A percentile compares a stretch with the other conserved stretches of the same genome.
phyloP scores from a whole-genome alignment of 192 early-diverging fungal genomes.

The Coemansia sp. region DNA sequence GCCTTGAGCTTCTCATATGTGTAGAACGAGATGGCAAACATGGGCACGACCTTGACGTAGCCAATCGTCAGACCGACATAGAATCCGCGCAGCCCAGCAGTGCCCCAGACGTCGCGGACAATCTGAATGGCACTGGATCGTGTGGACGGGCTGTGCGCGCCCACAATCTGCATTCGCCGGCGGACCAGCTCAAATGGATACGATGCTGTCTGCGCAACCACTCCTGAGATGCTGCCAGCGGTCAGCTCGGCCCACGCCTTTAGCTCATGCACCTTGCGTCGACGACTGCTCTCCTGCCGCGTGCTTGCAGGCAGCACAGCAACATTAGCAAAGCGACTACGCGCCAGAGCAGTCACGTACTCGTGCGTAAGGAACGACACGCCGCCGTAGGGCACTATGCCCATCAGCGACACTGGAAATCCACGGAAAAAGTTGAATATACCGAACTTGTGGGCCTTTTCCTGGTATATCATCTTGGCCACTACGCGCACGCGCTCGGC shows the following conservation, averaged over 20 bases:
- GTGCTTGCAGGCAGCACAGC: slow-evolving; percentile 15
- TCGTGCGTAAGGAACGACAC: slow-evolving; percentile 93
- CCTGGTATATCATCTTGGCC: slow-evolving; percentile 68
- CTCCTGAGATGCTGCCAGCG: slow-evolving; percentile 81
- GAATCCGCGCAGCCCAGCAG: slow-evolving; percentile 78
- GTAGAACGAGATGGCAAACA: slow-evolving; percentile 86
- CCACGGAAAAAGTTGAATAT: slow-evolving; percentile 94
- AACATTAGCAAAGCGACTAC: slow-evolving; percentile 43
- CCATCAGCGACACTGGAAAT: slow-evolving; percentile 80
- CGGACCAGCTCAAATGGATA: slow-evolving; percentile 94
- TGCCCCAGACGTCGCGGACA: slow-evolving; percentile 61
- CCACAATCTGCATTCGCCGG: slow-evolving; percentile 81
- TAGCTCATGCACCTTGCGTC: slow-evolving; percentile 58
- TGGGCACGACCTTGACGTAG: slow-evolving; percentile 92
- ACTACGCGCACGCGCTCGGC: slow-evolving; percentile 59
- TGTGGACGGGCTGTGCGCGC: slow-evolving; percentile 55
- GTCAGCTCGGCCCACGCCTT: slow-evolving; percentile 74
- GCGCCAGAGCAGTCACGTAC: slow-evolving; percentile 62
- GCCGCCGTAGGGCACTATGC: slow-evolving; percentile 97
- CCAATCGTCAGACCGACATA: slow-evolving; percentile 98
- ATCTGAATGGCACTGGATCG: slow-evolving; percentile 62
- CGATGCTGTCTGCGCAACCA: slow-evolving; percentile 78
- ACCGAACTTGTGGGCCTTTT: slow-evolving; percentile 58
- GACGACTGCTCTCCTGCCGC: slow-evolving; percentile 9
- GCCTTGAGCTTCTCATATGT: slow-evolving; percentile 70